Percentiles rank a stretch among this genome's conserved stretches.
Conservation (phyloP, 176 grass and related monocot genomes). For the Zoysia pacifica region DNA sequence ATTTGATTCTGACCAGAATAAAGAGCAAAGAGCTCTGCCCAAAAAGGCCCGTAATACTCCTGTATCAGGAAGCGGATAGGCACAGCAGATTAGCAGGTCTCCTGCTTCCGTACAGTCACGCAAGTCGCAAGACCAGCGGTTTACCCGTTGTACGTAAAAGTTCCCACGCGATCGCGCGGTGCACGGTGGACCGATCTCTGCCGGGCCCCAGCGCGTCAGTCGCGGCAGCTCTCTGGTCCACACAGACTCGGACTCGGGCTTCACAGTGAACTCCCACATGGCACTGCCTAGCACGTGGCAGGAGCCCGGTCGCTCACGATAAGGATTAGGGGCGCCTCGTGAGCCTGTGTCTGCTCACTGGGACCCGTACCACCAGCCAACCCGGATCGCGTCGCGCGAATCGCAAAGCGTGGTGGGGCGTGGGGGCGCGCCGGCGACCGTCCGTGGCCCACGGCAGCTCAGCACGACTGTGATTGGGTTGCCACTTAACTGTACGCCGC, state of each 20-base stretch:
- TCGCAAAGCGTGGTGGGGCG: constrained; percentile 33
- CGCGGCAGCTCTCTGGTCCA: constrained; percentile 24
- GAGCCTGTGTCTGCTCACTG: constrained; percentile 24
- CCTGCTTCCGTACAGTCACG: constrained; percentile 43
- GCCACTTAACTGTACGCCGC: constrained; percentile 31
- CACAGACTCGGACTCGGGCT: constrained; percentile 12
- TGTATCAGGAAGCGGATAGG: neutral
- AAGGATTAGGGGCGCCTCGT: constrained; percentile 51
- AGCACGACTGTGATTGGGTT: constrained; percentile 45
- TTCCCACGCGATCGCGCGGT: neutral
- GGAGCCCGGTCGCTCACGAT: constrained; percentile 28
- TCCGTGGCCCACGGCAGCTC: constrained; percentile 46
- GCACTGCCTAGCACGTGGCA: constrained; percentile 54
- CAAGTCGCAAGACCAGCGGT: constrained; percentile 2
- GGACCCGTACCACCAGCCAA: neutral
- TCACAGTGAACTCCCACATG: constrained; percentile 43
- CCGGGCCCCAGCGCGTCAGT: neutral
- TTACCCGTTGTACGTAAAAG: constrained; percentile 9
- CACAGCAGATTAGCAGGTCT: neutral
- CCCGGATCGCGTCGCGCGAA: constrained; percentile 30
- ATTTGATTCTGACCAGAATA: too few relatives aligned
- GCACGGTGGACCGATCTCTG: constrained; percentile 38
- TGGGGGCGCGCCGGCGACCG: constrained; percentile 11
- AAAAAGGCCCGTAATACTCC: too few relatives aligned
- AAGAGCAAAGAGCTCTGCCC: too few relatives aligned